These are phyloP conservation scores for Hirschfeldia incana DNA, from an alignment of 345 rosid genomes.

Conservation along the genomic window DNA sequence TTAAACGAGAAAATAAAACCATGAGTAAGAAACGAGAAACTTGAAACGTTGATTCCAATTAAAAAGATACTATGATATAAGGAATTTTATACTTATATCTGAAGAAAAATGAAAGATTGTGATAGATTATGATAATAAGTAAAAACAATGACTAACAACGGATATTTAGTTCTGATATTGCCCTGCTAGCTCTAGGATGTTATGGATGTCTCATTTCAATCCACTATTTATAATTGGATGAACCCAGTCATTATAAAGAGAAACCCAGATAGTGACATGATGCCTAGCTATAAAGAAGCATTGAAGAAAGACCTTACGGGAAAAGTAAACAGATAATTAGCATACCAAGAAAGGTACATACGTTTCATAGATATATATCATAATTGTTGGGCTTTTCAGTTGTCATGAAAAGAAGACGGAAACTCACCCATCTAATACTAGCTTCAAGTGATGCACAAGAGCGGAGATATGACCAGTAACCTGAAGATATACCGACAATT, in stretches of 20 bases:
- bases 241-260: slow-evolving; percentile 16
- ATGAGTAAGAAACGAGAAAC: slow-evolving; percentile 2
- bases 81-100: background rate
- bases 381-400: slow-evolving; percentile 13
- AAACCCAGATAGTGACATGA: slow-evolving; percentile 15
- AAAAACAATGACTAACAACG: slow-evolving; percentile 15
- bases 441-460: slow-evolving; percentile 96
- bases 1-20: background rate
- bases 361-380: slow-evolving; percentile 1
- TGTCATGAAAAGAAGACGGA: slow-evolving; percentile 18
- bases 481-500: slow-evolving; percentile 48
- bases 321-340: slow-evolving; percentile 21
- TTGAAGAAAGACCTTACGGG: slow-evolving; percentile 8
- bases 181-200: slow-evolving; percentile 11
- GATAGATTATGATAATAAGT: background rate
- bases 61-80: background rate
- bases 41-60: slow-evolving; percentile 7
- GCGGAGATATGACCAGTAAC: slow-evolving; percentile 93
- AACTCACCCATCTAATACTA: slow-evolving; percentile 97
- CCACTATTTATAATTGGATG: slow-evolving; percentile 7
- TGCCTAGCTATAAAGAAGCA: background rate
- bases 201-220: slow-evolving; percentile 9
- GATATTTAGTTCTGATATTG: slow-evolving; percentile 1
- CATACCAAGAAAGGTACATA: slow-evolving; percentile 8
- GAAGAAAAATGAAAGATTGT: background rate